Evolutionary conservation across 2,329 filamentous ascomycete species (phyloP).

Genomic region (Alternaria sp.): DNA sequence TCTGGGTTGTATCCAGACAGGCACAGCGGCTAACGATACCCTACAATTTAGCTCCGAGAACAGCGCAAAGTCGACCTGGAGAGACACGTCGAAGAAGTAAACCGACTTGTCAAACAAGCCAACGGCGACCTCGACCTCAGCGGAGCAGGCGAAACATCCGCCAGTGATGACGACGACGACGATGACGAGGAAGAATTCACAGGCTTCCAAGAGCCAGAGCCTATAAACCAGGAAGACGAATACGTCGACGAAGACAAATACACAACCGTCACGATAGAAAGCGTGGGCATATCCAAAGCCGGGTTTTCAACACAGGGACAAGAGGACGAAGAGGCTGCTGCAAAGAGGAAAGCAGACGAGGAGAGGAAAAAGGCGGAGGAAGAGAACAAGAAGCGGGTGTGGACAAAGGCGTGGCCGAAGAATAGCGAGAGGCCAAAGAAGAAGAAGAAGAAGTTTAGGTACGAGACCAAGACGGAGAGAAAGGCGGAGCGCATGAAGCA

Average conservation of each 20-base stretch:
- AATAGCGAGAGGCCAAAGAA: conserved; percentile 63
- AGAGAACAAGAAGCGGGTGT: conserved; percentile 58
- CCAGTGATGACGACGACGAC: conserved; percentile 46
- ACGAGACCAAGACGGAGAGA: conserved; percentile 86
- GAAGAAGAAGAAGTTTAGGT: conserved; percentile 90
- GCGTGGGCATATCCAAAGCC: conserved; percentile 78
- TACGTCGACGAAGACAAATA: conserved; percentile 97
- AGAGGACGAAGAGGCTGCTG: conserved; percentile 25
- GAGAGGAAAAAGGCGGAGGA: conserved; percentile 36
- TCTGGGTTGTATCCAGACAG: background rate
- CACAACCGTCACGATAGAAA: conserved; percentile 92
- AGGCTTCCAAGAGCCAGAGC: conserved; percentile 57
- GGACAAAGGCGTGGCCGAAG: conserved; percentile 62
- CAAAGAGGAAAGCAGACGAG: conserved; percentile 30
- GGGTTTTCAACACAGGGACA: conserved; percentile 66
- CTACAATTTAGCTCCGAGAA: conserved; percentile 71
- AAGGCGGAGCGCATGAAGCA: conserved; percentile 67
- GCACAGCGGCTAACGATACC: background rate
- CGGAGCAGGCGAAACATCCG: conserved; percentile 46
- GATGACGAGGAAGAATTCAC: conserved; percentile 65
- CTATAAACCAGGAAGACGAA: conserved; percentile 82
- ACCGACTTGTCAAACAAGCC: conserved; percentile 70
- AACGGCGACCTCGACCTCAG: conserved; percentile 44
- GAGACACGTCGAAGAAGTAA: conserved; percentile 78
- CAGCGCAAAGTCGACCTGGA: conserved; percentile 82